Percentiles rank a stretch among this genome's conserved stretches.
These are phyloP conservation scores for Trypanosoma conorhini DNA, from an alignment of 208 protist genomes.

Conservation along the genomic window DNA sequence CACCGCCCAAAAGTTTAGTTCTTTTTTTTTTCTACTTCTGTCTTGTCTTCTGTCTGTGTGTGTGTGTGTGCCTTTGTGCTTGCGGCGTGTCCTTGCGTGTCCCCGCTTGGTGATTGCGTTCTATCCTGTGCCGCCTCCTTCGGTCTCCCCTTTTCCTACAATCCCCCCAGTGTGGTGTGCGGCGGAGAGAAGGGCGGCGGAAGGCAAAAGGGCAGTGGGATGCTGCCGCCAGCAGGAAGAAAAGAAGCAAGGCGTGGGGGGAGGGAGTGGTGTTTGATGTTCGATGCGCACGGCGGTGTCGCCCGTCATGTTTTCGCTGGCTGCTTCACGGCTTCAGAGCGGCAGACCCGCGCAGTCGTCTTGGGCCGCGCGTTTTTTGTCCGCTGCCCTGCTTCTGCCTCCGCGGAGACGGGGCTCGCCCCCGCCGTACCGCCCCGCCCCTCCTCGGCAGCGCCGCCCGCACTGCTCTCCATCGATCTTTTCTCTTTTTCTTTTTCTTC, in stretches of 20 bases:
- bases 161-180: background rate
- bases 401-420: too few relatives aligned
- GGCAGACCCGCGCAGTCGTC: too few relatives aligned
- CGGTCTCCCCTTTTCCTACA: background rate
- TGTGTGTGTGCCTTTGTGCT: background rate
- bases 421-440: too few relatives aligned
- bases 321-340: too few relatives aligned
- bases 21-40: background rate
- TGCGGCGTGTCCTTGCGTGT: background rate
- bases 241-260: background rate
- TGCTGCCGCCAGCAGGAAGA: background rate
- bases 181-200: background rate
- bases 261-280: background rate
- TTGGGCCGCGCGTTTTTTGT: too few relatives aligned
- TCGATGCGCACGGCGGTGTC: background rate
- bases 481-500: slow-evolving; percentile 2
- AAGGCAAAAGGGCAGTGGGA: background rate
- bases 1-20: background rate
- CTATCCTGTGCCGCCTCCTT: background rate
- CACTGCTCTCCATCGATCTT: background rate
- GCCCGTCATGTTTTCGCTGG: slow-evolving; percentile 1
- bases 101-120: background rate
- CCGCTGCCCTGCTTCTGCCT: too few relatives aligned
- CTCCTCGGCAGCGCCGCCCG: too few relatives aligned
- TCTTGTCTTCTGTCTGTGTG: background rate